Evolutionary conservation across 768 basidiomycete species (phyloP), one percentile per base, ranked within the genome.

Genomic region (Suillus placidus): DNA sequence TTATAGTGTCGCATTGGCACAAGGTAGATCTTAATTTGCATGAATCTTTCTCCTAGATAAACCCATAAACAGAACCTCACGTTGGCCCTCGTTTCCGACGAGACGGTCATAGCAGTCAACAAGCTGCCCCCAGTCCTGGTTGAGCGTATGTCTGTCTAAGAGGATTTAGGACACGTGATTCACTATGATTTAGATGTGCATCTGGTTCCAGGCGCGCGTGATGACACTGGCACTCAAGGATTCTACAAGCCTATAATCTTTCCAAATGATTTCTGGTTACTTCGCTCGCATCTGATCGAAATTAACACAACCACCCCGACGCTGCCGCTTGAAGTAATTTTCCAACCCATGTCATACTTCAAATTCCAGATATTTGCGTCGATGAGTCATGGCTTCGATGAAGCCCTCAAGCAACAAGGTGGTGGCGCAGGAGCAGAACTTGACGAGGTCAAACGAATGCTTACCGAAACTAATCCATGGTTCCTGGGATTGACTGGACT

Each of bases 361-460:
- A 96, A 95, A 77, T 96, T 95, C 81, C 91, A 95, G 72, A 74
- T 95, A 13, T 94, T 91, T 73, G 87, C 93, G 0, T 85, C 90
- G 2, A 87, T 98, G 87, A 89, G 92, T 34, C 87, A 87, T 58
- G 89, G 94, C 3, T 95, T 98, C 76, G 88, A 93, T 52, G 92
- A 95, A 75, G 92, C 93, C 20, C 84, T 87, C n/a, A 88, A 90
- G 74, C 85, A 90, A 67, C 89, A 92, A 71, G 88, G 89, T 23
- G 83, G 83, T 16, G 80, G 80, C 2, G 82, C 82, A 35, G 80
- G 80, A 13, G 85, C 87, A 35, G 97, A 99, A 75, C 76, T 99
- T 51, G 97, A 99, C 75, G 97, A 98, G 80, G 79, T 99, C 71
- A 99, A 99, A 80, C 84, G 95, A 64, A 97, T 97, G 91, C 79